Evolutionary conservation across 2,329 filamentous ascomycete species (phyloP), one percentile per base, ranked within the genome.

Genomic region (Aureobasidium pullulans): DNA sequence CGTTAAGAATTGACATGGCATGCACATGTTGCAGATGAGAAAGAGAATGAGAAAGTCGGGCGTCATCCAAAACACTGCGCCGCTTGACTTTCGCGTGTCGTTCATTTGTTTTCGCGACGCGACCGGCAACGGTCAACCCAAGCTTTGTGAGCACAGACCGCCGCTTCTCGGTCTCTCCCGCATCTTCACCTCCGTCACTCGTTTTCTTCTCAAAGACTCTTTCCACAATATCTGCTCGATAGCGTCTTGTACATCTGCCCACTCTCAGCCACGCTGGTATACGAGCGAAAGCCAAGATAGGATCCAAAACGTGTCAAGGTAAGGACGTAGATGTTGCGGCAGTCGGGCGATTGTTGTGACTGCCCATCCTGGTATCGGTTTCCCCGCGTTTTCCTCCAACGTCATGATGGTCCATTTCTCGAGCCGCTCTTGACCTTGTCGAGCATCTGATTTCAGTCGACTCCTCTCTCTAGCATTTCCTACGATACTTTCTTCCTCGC

Each of bases 1-100:
- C n/a, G 39, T 48, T 53, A 13, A 32, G 2, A 44, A 61, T 58
- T 29, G 60, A 50, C 60, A 61, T 61, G 46, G 47, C 49, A 58
- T 37, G 11, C 8, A 19, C 37, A 53, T 39, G n/a, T 23, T 23
- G 23, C 2, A 23, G 16, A 4, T 13, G 32, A 49, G n/a, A 16
- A 6, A 15, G 19, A 15, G 10, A 16, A 52, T 6, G 23, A 34
- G n/a, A n/a, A n/a, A n/a, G n/a, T n/a, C n/a, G n/a, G n/a, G 23
- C 23, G 39, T 43, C 49, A 53, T 56, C 5, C 39, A 56, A 44
- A 43, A 56, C 52, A 43, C 37, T 44, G 37, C 37, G 9, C 5
- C 42, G 19, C 42, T 23, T 23, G 19, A 23, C 19, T 6, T 6
- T 15, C 44, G 56, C 28, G 37, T 23, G 6, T 6, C 10, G 37